phyloP scores from a whole-genome alignment of 2,329 filamentous ascomycete species.

The Canariomyces notabilis region DNA sequence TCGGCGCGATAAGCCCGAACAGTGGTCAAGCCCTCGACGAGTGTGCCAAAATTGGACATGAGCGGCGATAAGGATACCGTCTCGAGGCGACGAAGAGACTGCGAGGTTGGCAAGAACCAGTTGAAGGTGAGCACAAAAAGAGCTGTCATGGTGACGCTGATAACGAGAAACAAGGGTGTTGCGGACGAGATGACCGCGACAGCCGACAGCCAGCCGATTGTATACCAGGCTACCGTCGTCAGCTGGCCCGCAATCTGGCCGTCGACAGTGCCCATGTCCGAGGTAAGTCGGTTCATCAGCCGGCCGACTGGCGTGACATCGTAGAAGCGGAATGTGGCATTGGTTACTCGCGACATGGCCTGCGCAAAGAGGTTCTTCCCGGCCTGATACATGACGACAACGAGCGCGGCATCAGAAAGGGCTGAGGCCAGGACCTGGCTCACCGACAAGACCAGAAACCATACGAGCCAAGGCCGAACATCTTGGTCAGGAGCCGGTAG shows the following conservation, averaged over 20 bases:
- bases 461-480: conserved; percentile 68
- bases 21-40: conserved; percentile 79
- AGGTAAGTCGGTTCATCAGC: conserved; percentile 87
- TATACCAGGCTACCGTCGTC: conserved; percentile 63
- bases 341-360: conserved; percentile 68
- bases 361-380: conserved; percentile 69
- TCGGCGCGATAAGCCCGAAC: conserved; percentile 80
- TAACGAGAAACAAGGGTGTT: conserved; percentile 69
- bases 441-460: conserved; percentile 62
- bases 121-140: conserved; percentile 70
- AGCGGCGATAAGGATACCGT: conserved; percentile 86
- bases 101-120: conserved; percentile 75
- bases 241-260: conserved; percentile 76
- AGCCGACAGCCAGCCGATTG: conserved; percentile 66
- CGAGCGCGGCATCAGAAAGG: conserved; percentile 60
- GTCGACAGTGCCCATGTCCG: conserved; percentile 84
- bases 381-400: conserved; percentile 74
- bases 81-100: conserved; percentile 76
- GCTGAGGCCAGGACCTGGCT: conserved; percentile 56
- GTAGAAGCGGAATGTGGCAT: conserved; percentile 84
- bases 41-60: conserved; percentile 87
- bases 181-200: conserved; percentile 74
- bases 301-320: conserved; percentile 85
- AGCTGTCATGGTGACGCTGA: conserved; percentile 62
- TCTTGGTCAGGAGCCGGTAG: conserved; percentile 64